Conservation (phyloP, 2,329 filamentous ascomycete species). For the Mycosphaerelloides madeirae region DNA sequence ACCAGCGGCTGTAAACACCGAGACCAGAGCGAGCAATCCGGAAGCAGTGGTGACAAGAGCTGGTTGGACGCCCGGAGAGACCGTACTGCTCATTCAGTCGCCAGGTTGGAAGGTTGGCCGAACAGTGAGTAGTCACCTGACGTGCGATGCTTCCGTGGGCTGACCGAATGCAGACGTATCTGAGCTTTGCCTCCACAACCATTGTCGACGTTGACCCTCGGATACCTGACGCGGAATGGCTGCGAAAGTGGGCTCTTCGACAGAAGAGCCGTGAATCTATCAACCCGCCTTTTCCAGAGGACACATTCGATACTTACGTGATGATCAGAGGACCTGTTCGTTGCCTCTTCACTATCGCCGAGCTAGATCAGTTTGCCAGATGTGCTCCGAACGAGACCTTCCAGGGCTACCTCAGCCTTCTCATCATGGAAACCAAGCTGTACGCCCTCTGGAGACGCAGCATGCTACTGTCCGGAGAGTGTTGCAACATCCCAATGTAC, state of each 20-base stretch:
- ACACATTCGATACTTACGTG: slow-evolving; percentile 28
- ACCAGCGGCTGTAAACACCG: slow-evolving; percentile 10
- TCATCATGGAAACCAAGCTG: slow-evolving; percentile 42
- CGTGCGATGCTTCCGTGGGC: not conserved
- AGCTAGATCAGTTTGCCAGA: slow-evolving; percentile 41
- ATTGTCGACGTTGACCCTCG: slow-evolving; percentile 53
- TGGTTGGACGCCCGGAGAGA: slow-evolving; percentile 29
- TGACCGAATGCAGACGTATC: slow-evolving; percentile 20
- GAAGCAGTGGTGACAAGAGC: slow-evolving; percentile 10
- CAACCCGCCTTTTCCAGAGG: slow-evolving; percentile 44
- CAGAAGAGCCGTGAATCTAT: slow-evolving; percentile 49
- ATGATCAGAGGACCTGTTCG: slow-evolving; percentile 23
- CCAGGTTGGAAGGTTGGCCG: slow-evolving; percentile 30
- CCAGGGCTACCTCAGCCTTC: slow-evolving; percentile 42
- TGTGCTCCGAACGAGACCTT: slow-evolving; percentile 34
- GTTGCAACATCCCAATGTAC: slow-evolving; percentile 52
- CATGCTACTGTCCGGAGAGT: slow-evolving; percentile 45
- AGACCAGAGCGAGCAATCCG: slow-evolving; percentile 5
- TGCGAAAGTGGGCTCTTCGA: slow-evolving; percentile 47
- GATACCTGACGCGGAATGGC: slow-evolving; percentile 51
- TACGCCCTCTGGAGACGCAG: slow-evolving; percentile 37
- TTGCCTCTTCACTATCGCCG: slow-evolving; percentile 41
- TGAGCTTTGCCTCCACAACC: slow-evolving; percentile 42
- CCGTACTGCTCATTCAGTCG: slow-evolving; percentile 27
- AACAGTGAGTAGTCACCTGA: slow-evolving; percentile 21